phyloP scores from a whole-genome alignment of 2,329 filamentous ascomycete species.

The Drechslerella stenobrocha region DNA sequence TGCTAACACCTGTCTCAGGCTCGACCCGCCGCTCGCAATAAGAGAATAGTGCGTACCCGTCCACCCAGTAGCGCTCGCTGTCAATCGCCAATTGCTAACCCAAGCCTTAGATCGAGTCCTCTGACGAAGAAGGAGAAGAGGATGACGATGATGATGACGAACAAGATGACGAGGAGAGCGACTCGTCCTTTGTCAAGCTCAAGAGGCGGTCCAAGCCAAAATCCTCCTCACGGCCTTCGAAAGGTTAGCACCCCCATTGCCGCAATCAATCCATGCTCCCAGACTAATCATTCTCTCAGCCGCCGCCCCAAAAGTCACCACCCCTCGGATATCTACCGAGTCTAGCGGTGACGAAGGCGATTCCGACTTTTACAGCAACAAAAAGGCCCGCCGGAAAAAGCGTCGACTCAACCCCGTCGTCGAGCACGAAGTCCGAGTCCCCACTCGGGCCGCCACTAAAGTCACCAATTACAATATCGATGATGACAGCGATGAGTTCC shows the following conservation, averaged over 20 bases:
- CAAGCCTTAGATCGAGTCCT: conserved; percentile 44
- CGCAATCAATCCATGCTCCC: conserved; percentile 10
- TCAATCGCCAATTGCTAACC: conserved; percentile 22
- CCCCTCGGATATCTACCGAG: conserved; percentile 59
- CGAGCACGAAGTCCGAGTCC: conserved; percentile 84
- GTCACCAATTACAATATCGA: conserved; percentile 71
- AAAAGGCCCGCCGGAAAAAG: conserved; percentile 76
- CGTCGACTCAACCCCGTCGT: conserved; percentile 67
- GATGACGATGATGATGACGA: conserved; percentile 46
- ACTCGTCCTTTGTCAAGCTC: conserved; percentile 35
- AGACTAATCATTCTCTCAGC: conserved; percentile 45
- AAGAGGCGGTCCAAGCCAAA: conserved; percentile 29
- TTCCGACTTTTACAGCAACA: conserved; percentile 69
- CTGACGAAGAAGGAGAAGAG: conserved; percentile 51
- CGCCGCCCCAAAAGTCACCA: conserved; percentile 34
- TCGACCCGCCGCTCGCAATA: conserved; percentile 61
- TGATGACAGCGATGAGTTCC: conserved; percentile 58
- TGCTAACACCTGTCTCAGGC: conserved; percentile 54
- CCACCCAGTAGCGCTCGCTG: conserved; percentile 8
- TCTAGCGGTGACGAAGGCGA: conserved; percentile 69
- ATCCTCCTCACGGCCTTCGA: conserved; percentile 16
- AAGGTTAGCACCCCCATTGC: conserved; percentile 19
- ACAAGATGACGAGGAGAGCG: conserved; percentile 26
- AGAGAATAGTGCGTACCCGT: conserved; percentile 49
- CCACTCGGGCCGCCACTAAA: conserved; percentile 79